phyloP scores from a whole-genome alignment of 129 eudicot genomes.

The Helianthus tuberosus region DNA sequence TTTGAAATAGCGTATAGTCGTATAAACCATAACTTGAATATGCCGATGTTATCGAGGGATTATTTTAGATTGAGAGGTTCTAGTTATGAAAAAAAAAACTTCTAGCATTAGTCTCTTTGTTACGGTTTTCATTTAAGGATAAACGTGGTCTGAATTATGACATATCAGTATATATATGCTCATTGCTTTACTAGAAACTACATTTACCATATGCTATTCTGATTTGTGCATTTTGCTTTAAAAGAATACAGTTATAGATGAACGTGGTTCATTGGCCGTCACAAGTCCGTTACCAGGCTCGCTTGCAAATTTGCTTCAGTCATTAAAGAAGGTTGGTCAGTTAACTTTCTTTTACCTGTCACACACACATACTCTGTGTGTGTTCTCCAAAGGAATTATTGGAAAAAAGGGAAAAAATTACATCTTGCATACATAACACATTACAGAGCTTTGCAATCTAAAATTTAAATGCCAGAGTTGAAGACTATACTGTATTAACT shows the following conservation, averaged over 20 bases:
- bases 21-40: neutral
- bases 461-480: slow-evolving; percentile 6
- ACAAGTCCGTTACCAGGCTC: slow-evolving; percentile 77
- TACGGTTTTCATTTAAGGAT: neutral
- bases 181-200: neutral
- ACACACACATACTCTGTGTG: neutral
- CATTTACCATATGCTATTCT: slow-evolving; percentile 3
- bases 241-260: slow-evolving; percentile 85
- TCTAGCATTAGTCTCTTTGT: slow-evolving; percentile 3
- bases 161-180: slow-evolving; percentile 5
- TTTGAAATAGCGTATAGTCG: neutral
- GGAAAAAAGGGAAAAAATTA: neutral
- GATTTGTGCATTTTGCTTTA: slow-evolving; percentile 32
- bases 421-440: neutral
- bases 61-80: neutral
- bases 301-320: slow-evolving; percentile 63
- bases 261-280: slow-evolving; percentile 87
- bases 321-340: slow-evolving; percentile 63
- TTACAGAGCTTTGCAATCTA: slow-evolving; percentile 10
- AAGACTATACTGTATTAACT: slow-evolving; percentile 13
- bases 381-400: neutral
- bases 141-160: neutral
- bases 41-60: too few relatives aligned
- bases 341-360: slow-evolving; percentile 16
- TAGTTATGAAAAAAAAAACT: neutral